These are phyloP conservation scores for Zygoascus hellenicus DNA, from an alignment of 1,139 yeast genomes.

Conservation along the genomic window DNA sequence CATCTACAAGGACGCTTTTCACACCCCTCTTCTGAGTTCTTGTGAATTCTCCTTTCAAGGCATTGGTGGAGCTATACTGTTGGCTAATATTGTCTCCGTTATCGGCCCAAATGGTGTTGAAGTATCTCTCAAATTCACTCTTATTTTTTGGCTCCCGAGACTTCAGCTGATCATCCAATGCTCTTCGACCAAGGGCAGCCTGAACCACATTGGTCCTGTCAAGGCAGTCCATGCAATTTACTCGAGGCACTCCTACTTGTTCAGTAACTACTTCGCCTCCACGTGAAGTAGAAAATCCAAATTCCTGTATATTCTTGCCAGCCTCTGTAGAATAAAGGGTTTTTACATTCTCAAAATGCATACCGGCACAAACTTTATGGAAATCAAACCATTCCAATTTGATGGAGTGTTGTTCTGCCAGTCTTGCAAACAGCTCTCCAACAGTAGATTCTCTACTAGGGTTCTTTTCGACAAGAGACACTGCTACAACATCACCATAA, in stretches of 20 bases:
- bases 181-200: conserved; percentile 32
- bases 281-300: conserved; percentile 34
- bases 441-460: conserved; percentile 33
- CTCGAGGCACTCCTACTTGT: conserved; percentile 37
- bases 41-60: conserved; percentile 42
- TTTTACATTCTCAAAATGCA: conserved; percentile 36
- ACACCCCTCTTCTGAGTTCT: conserved; percentile 39
- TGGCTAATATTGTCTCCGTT: conserved; percentile 42
- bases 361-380: conserved; percentile 37
- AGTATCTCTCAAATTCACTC: conserved; percentile 16
- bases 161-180: conserved; percentile 28
- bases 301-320: conserved; percentile 20
- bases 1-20: conserved; percentile 39
- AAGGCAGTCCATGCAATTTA: conserved; percentile 41
- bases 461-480: conserved; percentile 37
- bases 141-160: conserved; percentile 16
- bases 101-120: conserved; percentile 40
- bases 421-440: conserved; percentile 33
- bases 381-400: conserved; percentile 42
- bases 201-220: conserved; percentile 42
- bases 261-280: neutral
- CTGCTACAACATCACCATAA: conserved; percentile 30
- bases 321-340: conserved; percentile 28
- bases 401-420: conserved; percentile 25
- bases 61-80: conserved; percentile 42